phyloP scores from a whole-genome alignment of 257 asterid genomes.

The Solanum habrochaites region DNA sequence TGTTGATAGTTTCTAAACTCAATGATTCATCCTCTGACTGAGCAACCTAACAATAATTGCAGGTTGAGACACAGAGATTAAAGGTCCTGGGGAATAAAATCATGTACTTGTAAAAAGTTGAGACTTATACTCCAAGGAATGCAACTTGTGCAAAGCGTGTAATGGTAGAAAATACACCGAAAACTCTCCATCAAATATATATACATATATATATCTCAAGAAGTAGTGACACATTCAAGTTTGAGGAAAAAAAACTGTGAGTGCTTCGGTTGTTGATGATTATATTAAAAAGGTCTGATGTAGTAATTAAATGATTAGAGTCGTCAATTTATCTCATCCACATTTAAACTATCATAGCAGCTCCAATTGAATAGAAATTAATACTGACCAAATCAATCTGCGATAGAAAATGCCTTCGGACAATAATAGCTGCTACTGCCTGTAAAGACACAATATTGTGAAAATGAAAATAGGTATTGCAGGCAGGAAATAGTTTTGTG shows the following conservation, averaged over 20 bases:
- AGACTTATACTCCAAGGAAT: not conserved
- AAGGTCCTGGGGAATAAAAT: not conserved
- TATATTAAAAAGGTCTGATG: not conserved
- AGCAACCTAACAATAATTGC: not conserved
- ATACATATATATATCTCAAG: not conserved
- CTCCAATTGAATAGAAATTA: not conserved
- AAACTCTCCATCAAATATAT: not conserved
- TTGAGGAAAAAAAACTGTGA: not conserved
- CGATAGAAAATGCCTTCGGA: conserved; percentile 68
- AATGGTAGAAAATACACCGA: not conserved
- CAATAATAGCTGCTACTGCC: conserved; percentile 85
- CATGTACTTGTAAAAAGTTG: not conserved
- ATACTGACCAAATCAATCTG: conserved; percentile 59
- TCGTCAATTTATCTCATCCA: not conserved
- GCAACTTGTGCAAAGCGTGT: not conserved
- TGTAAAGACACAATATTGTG: conserved; percentile 10
- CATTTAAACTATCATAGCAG: not conserved
- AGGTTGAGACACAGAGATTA: not conserved
- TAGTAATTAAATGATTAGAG: not conserved
- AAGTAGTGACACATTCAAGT: not conserved
- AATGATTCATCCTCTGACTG: not conserved
- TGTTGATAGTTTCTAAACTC: not conserved
- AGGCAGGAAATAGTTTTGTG: not conserved
- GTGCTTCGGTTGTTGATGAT: not conserved
- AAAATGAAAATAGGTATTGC: not conserved